Evolutionary conservation across 768 basidiomycete genomes (phyloP).

Genomic region (Serendipita sp.): DNA sequence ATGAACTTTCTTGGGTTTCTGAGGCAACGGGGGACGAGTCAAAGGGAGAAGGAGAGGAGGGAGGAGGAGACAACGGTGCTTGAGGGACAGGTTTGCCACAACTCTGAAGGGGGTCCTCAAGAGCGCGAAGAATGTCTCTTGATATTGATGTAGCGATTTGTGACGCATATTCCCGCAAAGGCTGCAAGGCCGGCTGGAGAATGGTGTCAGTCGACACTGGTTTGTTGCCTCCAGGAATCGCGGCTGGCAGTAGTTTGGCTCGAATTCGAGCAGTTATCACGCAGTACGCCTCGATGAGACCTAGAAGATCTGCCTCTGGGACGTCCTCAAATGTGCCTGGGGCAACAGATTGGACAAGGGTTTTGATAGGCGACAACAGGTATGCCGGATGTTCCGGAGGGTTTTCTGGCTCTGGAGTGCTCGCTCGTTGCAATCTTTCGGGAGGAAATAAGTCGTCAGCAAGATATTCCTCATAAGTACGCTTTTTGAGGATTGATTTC

Average conservation of each 20-base stretch:
- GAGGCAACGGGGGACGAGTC: not conserved
- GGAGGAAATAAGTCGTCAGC: constrained; percentile 23
- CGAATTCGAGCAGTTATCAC: constrained; percentile 52
- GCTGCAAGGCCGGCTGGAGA: constrained; percentile 29
- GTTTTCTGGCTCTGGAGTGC: constrained; percentile 62
- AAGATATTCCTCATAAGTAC: constrained; percentile 20
- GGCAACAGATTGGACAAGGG: constrained; percentile 30
- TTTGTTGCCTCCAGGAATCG: constrained; percentile 26
- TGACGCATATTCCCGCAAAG: constrained; percentile 39
- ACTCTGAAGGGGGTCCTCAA: constrained; percentile 36
- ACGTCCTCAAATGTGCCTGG: constrained; percentile 19
- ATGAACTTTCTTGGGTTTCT: constrained; percentile 24
- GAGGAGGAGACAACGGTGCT: constrained; percentile 15
- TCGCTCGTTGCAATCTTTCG: constrained; percentile 36
- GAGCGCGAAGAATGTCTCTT: constrained; percentile 50
- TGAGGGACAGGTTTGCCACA: constrained; percentile 10
- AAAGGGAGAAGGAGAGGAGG: constrained; percentile 44
- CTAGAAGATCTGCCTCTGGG: constrained; percentile 24
- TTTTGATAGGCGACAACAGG: constrained; percentile 46
- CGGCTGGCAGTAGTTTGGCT: constrained; percentile 25
- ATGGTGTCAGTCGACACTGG: constrained; percentile 50
- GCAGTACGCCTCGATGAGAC: constrained; percentile 61
- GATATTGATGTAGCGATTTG: constrained; percentile 43
- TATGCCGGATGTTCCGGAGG: constrained; percentile 49
- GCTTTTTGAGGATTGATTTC: constrained; percentile 53